Evolutionary conservation across 371 early-diverging fungal species (phyloP), one percentile per base, ranked within the genome.

Genomic region (Mucor indicus): DNA sequence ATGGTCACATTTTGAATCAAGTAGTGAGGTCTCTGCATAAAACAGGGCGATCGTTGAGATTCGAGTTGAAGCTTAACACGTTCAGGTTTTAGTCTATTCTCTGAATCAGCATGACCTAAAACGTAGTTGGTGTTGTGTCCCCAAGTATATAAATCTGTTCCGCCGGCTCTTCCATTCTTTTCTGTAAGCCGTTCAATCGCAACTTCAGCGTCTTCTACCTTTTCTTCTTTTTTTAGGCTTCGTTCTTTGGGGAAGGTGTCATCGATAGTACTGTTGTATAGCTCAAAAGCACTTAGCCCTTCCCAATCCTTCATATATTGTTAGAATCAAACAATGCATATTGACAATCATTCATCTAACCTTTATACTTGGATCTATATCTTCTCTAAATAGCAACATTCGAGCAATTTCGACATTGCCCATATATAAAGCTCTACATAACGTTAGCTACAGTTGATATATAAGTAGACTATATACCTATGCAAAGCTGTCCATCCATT

Each of bases 401-500:
- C 80, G 44, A 0, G 86, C 88, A 32, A 84, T 66, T 40, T 68
- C 61, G 19, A 90, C 55, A 46, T 83, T 60, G 6, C 91, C 91
- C 16, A 75, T 45, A 57, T 84, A 86, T 1, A 88, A 60, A 0
- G 84, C 75, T 48, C 81, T 80, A 58, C 7, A 22, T 30, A 16
- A 37, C 13, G 36, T 25, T 37, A 8, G 12, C 12, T 29, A 8
- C 12, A 29, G 30, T 8, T 8, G 30, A 8, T 8, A 29, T 8
- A 29, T 29, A 29, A 8, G 30, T 8, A 6, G 30, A 29, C 30
- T 29, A 8, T 29, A 20, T 65, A 77, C 83, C 70, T 74, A 53
- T 90, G 89, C 25, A 89, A 57, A 8, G 84, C 76, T 13, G 90
- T 88, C 77, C 86, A 88, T 1, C 86, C 85, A 44, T 75, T 81